phyloP scores from a whole-genome alignment of 2,329 filamentous ascomycete species.

The Cladosporium sp. region DNA sequence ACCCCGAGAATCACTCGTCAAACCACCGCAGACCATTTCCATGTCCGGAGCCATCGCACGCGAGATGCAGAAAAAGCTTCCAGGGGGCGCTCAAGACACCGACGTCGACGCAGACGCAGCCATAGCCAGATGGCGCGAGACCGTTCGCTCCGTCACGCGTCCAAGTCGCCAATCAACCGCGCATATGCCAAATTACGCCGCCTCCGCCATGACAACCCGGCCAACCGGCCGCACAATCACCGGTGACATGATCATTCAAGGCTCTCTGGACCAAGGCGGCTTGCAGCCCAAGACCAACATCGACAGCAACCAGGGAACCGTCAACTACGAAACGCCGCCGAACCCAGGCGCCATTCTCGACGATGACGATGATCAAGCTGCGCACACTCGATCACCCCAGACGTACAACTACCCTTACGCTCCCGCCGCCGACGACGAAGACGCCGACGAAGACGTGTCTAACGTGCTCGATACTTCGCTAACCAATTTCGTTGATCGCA shows the following conservation, averaged over 20 bases:
- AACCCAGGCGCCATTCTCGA: slow-evolving; percentile 24
- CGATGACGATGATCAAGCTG: slow-evolving; percentile 18
- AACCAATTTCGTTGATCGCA: slow-evolving; percentile 13
- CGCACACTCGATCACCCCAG: background rate
- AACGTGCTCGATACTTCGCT: slow-evolving; percentile 11
- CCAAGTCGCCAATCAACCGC: slow-evolving; percentile 10
- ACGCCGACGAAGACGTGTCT: slow-evolving; percentile 12
- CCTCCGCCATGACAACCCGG: slow-evolving; percentile 1
- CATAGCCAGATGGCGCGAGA: slow-evolving; percentile 26
- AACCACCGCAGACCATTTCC: slow-evolving; percentile 33
- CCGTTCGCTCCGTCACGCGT: slow-evolving; percentile 22
- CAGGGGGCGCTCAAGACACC: slow-evolving; percentile 14
- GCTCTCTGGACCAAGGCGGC: slow-evolving; percentile 24
- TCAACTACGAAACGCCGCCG: slow-evolving; percentile 28
- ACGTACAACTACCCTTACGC: slow-evolving; percentile 3
- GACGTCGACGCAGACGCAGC: slow-evolving; percentile 28
- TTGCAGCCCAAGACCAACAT: slow-evolving; percentile 19
- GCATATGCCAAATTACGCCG: slow-evolving; percentile 4
- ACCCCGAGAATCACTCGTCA: slow-evolving; percentile 30
- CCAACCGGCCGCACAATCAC: background rate
- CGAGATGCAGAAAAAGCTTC: slow-evolving; percentile 18
- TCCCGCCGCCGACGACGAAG: slow-evolving; percentile 12
- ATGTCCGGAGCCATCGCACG: slow-evolving; percentile 34
- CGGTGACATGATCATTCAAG: slow-evolving; percentile 25
- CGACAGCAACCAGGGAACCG: background rate